Evolutionary conservation across 306 rosid genomes (phyloP), one percentile per base, ranked within the genome.

Genomic region (Quercus variabilis): DNA sequence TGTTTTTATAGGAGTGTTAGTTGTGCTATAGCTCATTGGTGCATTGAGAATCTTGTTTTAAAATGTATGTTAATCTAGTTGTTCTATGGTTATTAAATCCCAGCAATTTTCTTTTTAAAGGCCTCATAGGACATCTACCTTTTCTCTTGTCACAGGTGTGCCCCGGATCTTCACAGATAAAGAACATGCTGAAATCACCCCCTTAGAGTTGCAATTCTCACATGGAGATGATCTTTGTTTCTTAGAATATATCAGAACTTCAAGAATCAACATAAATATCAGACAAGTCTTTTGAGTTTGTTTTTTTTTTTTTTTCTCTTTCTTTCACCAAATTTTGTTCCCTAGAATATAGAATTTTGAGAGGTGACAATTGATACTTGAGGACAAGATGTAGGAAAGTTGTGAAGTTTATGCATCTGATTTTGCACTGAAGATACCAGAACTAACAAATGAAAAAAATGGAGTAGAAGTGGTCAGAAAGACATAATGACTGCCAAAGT

Each of bases 181-280:
- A 75, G 94, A 91, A 83, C 81, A 88, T 81, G 92, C 93, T 74
- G 99, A 95, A 68, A 91, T 88, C 67, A 69, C 31, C 74, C 83
- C 76, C 74, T 85, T 95, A 70, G 93, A 89, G 81, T 68, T 41
- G 73, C 87, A 82, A 15, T 83, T 93, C 56, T 79, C 86, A 2
- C 80, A 79, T 1, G 89, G 85, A 86, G 89, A 92, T 31, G 97
- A 91, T 83, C 46, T 79, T 55, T 82, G 76, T 84, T 86, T 87
- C 90, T 80, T 91, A 85, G 85, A 89, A 55, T 95, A 93, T 79
- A 90, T 92, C 73, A 86, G 80, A 86, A 88, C 82, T 84, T 95
- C 98, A 71, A 91, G 97, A 89, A 89, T 95, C 87, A 93, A 95
- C 88, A 91, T 95, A 81, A 95, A 95, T 82, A 91, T 95, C 69